Conservation (phyloP, 179 eudicot species). For the Beta corolliflora region DNA sequence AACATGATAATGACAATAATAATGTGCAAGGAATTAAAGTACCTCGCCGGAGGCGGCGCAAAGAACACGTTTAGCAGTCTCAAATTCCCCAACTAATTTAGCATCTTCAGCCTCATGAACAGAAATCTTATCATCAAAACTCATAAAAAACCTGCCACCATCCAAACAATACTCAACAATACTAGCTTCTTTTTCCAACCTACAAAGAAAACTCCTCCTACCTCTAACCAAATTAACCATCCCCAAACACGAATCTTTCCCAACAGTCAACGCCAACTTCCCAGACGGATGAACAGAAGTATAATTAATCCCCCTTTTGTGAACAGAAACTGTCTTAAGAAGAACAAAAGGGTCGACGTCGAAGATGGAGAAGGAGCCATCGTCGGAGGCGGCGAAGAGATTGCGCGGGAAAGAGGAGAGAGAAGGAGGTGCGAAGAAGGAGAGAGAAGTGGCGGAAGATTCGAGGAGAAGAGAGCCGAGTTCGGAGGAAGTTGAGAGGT, state of each 20-base stretch:
- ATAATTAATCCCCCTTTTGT: constrained; percentile 57
- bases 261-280: constrained; percentile 68
- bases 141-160: constrained; percentile 78
- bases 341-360: constrained; percentile 83
- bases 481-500: constrained; percentile 73
- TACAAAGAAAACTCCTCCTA: constrained; percentile 63
- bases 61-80: constrained; percentile 52
- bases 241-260: constrained; percentile 67
- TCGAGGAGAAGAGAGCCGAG: constrained; percentile 69
- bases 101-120: constrained; percentile 84
- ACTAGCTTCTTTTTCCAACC: constrained; percentile 64
- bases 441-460: constrained; percentile 60
- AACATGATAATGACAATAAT: not conserved
- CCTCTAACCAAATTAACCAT: constrained; percentile 92
- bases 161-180: constrained; percentile 49
- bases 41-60: constrained; percentile 74
- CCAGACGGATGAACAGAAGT: constrained; percentile 79
- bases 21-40: too few relatives aligned
- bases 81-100: constrained; percentile 49
- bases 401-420: constrained; percentile 60
- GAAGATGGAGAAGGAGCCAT: constrained; percentile 61
- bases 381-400: constrained; percentile 62
- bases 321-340: constrained; percentile 53
- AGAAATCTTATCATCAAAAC: constrained; percentile 53
- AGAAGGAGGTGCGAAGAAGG: constrained; percentile 56